These are phyloP conservation scores for Lactifluus subvellereus DNA, from an alignment of 768 basidiomycete genomes.

Conservation along the genomic window DNA sequence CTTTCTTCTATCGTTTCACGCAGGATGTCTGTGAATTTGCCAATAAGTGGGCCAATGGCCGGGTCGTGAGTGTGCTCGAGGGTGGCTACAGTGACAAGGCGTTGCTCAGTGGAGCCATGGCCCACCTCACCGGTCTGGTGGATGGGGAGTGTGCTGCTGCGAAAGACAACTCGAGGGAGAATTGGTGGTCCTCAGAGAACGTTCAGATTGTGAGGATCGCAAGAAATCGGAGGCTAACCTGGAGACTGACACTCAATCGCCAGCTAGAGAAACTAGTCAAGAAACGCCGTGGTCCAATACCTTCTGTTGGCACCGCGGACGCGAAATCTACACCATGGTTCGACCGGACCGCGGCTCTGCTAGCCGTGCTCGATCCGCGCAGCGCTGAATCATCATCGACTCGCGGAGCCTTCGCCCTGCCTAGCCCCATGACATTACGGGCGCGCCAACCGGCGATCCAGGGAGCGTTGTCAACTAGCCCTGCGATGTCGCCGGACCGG, in stretches of 20 bases:
- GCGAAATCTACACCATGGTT: slow-evolving; percentile 14
- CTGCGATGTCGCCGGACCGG: slow-evolving; percentile 2
- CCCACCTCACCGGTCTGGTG: slow-evolving; percentile 68
- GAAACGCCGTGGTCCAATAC: slow-evolving; percentile 13
- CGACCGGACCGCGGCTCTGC: slow-evolving; percentile 19
- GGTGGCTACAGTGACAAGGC: slow-evolving; percentile 94
- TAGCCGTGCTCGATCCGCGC: slow-evolving; percentile 13
- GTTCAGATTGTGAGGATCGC: slow-evolving; percentile 13
- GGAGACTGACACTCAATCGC: not conserved
- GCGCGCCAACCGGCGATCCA: slow-evolving; percentile 6
- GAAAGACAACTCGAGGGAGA: not conserved
- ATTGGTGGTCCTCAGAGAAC: slow-evolving; percentile 31
- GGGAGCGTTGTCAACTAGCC: not conserved
- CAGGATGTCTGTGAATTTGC: slow-evolving; percentile 63
- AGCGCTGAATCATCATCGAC: slow-evolving; percentile 2
- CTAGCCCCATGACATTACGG: slow-evolving; percentile 21
- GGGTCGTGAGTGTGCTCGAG: slow-evolving; percentile 84
- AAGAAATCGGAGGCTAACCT: not conserved
- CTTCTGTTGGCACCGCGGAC: slow-evolving; percentile 2
- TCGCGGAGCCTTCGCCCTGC: slow-evolving; percentile 9
- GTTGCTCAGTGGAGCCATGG: slow-evolving; percentile 75
- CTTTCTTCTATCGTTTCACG: slow-evolving; percentile 83
- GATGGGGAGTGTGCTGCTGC: slow-evolving; percentile 25
- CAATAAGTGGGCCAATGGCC: slow-evolving; percentile 56
- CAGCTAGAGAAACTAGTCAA: slow-evolving; percentile 21